A percentile compares a stretch with the other conserved stretches of the same genome.
These are phyloP conservation scores for Fomitopsis schrenkii DNA, from an alignment of 1,284 basidiomycete genomes.

Conservation along the genomic window DNA sequence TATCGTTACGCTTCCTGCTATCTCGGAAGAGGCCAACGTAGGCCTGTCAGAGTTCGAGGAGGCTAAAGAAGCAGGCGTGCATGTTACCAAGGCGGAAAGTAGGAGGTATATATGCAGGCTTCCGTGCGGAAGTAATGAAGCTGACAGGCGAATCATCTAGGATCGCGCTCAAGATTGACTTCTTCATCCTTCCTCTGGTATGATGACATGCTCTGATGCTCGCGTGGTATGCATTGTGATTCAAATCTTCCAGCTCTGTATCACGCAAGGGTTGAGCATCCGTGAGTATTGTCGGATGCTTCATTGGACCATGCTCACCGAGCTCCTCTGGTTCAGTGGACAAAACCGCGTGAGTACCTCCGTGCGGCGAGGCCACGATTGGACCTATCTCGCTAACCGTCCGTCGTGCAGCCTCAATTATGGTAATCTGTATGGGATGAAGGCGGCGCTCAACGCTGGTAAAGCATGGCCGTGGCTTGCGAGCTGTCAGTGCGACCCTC, in stretches of 20 bases:
- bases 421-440: constrained; percentile 20
- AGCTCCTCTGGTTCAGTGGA: constrained; percentile 9
- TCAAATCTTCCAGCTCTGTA: constrained; percentile 10
- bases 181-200: constrained; percentile 18
- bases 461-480: constrained; percentile 18
- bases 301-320: background rate
- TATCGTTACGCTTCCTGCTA: background rate
- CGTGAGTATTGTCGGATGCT: constrained; percentile 5
- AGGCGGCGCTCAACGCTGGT: constrained; percentile 11
- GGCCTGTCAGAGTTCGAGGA: constrained; percentile 15
- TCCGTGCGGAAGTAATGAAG: background rate
- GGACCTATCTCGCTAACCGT: background rate
- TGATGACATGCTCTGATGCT: background rate
- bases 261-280: constrained; percentile 15
- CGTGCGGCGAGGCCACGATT: background rate
- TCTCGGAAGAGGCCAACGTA: constrained; percentile 12
- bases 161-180: constrained; percentile 17
- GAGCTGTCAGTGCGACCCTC: constrained; percentile 9
- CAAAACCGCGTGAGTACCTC: constrained; percentile 16
- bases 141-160: background rate
- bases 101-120: constrained; percentile 3
- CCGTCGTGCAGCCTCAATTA: constrained; percentile 13
- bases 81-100: constrained; percentile 11
- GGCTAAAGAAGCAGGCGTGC: constrained; percentile 12
- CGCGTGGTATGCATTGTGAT: background rate